phyloP scores from a whole-genome alignment of 2,329 filamentous ascomycete genomes.

The Tolypocladium amazonense region DNA sequence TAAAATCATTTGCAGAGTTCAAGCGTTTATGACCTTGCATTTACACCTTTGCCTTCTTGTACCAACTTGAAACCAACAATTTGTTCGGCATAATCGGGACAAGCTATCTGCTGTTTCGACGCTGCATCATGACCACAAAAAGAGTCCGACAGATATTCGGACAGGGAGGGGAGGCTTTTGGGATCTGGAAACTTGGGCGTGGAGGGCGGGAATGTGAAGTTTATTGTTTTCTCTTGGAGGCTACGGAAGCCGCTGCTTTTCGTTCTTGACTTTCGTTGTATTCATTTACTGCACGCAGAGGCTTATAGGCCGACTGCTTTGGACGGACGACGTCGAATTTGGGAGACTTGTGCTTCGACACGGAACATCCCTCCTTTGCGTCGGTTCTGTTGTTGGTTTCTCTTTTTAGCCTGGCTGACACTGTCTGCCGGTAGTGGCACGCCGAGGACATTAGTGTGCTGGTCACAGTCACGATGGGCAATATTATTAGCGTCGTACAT shows the following conservation, averaged over 20 bases:
- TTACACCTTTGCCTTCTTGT: conserved; percentile 32
- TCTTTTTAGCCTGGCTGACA: conserved; percentile 8
- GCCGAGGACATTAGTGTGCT: conserved; percentile 18
- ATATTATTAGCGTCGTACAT: conserved; percentile 7
- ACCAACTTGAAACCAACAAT: conserved; percentile 25
- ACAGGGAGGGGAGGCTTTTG: conserved; percentile 3
- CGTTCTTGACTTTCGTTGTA: conserved; percentile 43
- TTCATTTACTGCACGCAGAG: conserved; percentile 27
- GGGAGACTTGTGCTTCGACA: background rate
- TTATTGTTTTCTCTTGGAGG: background rate
- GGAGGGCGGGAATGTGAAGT: conserved; percentile 12
- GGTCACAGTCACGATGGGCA: conserved; percentile 18
- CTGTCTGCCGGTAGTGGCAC: conserved; percentile 16
- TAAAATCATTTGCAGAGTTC: conserved; percentile 21
- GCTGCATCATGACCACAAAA: conserved; percentile 21
- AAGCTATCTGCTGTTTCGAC: conserved; percentile 4
- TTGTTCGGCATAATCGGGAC: conserved; percentile 15
- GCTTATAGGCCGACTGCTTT: conserved; percentile 23
- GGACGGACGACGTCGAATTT: conserved; percentile 9
- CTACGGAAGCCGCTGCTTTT: background rate
- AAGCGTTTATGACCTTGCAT: conserved; percentile 28
- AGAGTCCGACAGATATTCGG: conserved; percentile 6
- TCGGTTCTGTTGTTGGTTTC: background rate
- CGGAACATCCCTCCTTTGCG: background rate
- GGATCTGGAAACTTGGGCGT: conserved; percentile 13